A percentile compares a stretch with the other conserved stretches of the same genome.
Conservation (phyloP, 163 green algal genomes). For the Prototheca cutis region DNA sequence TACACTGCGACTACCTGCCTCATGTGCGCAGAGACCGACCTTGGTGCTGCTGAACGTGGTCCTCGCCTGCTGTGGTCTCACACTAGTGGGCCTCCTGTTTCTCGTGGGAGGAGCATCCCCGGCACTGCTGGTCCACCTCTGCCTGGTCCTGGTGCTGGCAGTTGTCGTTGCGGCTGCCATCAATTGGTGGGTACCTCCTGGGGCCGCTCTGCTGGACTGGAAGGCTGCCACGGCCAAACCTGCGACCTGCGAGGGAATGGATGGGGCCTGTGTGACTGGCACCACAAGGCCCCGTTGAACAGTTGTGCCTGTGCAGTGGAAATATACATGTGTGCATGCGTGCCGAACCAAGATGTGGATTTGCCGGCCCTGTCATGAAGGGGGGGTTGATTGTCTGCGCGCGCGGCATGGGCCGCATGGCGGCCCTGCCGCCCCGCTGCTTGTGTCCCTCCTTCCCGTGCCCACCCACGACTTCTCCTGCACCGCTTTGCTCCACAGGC, state of each 20-base stretch:
- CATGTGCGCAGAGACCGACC: slow-evolving; percentile 30
- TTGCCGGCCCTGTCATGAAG: background rate
- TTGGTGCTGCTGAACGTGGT: slow-evolving; percentile 33
- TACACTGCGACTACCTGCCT: background rate
- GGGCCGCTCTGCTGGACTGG: too few species aligned
- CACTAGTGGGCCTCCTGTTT: slow-evolving; percentile 20
- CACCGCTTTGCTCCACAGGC: slow-evolving; percentile 28
- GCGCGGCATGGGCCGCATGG: background rate
- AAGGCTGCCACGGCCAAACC: too few species aligned
- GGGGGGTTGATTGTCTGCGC: background rate
- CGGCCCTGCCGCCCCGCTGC: too few species aligned
- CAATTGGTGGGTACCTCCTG: slow-evolving; percentile 26
- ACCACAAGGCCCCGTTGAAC: too few species aligned
- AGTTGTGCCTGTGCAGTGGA: too few species aligned
- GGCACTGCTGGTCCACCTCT: slow-evolving; percentile 24
- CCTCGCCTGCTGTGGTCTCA: slow-evolving; percentile 18
- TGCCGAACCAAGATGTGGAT: too few species aligned
- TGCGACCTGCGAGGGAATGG: too few species aligned
- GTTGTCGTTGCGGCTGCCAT: slow-evolving; percentile 21
- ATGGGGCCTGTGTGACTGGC: too few species aligned
- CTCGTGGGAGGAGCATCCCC: slow-evolving; percentile 1
- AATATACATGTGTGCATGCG: too few species aligned
- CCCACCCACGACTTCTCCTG: too few species aligned
- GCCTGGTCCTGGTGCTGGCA: slow-evolving; percentile 26
- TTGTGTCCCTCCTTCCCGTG: too few species aligned